Base-by-base conservation (phyloP, 768 basidiomycete genomes). In the Podaxis mareebaensis region DNA sequence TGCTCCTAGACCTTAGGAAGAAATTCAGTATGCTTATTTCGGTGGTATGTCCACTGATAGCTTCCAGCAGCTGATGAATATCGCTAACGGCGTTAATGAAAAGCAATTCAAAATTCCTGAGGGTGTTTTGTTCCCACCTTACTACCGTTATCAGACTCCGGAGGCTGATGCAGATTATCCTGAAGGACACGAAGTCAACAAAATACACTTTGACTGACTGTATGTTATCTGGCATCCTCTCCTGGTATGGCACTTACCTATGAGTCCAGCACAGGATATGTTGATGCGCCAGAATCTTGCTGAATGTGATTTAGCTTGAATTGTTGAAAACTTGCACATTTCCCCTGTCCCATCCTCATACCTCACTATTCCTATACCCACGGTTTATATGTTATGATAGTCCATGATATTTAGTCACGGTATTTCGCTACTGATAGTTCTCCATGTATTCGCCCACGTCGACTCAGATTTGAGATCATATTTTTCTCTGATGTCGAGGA, bases 41-140 rank as follows among this genome's bases (percentile, higher is more conserved):
- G 39, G 22, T 20, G 39, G 39, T 26, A n/a, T n/a, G 4, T 26
- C 30, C 13, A 28, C n/a, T n/a, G n/a, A 17, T 55, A 39, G 58
- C n/a, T 61, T 20, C 2, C 42, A 59, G n/a, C 44, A 56, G 39
- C 44, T 46, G 11, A 28, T 13, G 7, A 51, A 42, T 52, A 13
- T 58, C 30, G 33, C 39, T 65, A 81, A 81, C 71, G 58, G 79
- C 75, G 3, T 77, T 84, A 38, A 69, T 81, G 58, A 75, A 77
- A 56, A 80, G 83, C 60, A 73, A 78, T 49, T 83, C 82, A 2
- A 74, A 76, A 1, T 61, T 73, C 8, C 72, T 76, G 13, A 79
- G 88, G 52, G 75, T 81, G 2, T 88, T 87, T 68, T 89, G 87
- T 67, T 85, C 81, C 67, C 89, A 90, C 74, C 79, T 88, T 62